Percentiles rank a stretch among this genome's conserved stretches.
phyloP scores from a whole-genome alignment of 2,329 filamentous ascomycete species.

The Stemphylium vesicarium region DNA sequence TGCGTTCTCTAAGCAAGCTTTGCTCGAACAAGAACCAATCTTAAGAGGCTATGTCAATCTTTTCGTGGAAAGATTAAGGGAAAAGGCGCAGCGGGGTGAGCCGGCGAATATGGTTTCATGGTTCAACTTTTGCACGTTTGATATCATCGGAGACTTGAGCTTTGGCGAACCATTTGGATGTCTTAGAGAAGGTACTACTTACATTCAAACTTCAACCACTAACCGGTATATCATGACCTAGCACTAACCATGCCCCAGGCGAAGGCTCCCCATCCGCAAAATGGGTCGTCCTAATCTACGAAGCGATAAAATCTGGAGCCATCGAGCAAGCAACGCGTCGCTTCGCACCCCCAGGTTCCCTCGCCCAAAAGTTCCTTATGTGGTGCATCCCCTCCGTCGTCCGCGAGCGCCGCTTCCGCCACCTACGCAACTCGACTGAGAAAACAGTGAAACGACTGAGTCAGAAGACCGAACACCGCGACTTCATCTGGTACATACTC shows the following conservation, averaged over 20 bases:
- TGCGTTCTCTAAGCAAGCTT: constrained; percentile 50
- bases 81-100: constrained; percentile 38
- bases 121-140: constrained; percentile 44
- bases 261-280: constrained; percentile 42
- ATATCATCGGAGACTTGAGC: constrained; percentile 43
- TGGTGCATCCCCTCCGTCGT: constrained; percentile 39
- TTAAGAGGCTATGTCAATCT: constrained; percentile 51
- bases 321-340: constrained; percentile 41
- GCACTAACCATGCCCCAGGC: constrained; percentile 16
- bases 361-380: constrained; percentile 33
- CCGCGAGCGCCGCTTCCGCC: constrained; percentile 33
- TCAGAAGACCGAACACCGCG: constrained; percentile 40
- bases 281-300: constrained; percentile 44
- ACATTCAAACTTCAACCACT: too few species aligned
- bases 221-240: not conserved
- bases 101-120: constrained; percentile 43
- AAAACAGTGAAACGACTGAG: constrained; percentile 38
- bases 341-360: constrained; percentile 33
- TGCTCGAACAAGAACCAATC: constrained; percentile 50
- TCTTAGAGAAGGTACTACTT: constrained; percentile 33
- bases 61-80: constrained; percentile 49
- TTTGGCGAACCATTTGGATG: constrained; percentile 45
- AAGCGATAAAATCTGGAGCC: constrained; percentile 44
- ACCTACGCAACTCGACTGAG: constrained; percentile 39
- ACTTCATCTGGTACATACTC: constrained; percentile 47